A percentile compares a stretch with the other conserved stretches of the same genome.
phyloP scores from a whole-genome alignment of 768 basidiomycete species.

The Leccinum fibrillosum region DNA sequence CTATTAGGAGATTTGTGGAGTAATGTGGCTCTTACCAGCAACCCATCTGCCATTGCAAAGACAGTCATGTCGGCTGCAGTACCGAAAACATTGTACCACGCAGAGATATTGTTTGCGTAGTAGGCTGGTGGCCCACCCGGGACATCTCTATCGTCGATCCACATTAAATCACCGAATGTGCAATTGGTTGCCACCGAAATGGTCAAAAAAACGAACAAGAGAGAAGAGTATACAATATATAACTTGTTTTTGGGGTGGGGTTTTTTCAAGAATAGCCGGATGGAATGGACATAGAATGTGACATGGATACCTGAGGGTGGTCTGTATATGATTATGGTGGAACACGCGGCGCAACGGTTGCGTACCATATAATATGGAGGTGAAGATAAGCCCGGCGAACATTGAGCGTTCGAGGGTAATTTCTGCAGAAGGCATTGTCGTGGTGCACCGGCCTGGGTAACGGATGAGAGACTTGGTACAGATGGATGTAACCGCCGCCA shows the following conservation, averaged over 20 bases:
- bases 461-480: background rate
- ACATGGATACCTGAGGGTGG: background rate
- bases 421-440: background rate
- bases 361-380: background rate
- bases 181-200: background rate
- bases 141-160: background rate
- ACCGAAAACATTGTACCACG: background rate
- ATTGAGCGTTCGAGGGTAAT: background rate
- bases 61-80: background rate
- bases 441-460: background rate
- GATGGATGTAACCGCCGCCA: background rate
- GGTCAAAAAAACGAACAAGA: background rate
- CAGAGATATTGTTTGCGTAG: background rate
- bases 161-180: background rate
- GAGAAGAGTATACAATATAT: background rate
- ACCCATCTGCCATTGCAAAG: background rate
- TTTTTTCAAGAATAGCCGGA: background rate
- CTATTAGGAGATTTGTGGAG: background rate
- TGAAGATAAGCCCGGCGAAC: background rate
- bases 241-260: background rate
- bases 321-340: background rate
- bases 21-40: background rate
- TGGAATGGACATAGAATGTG: background rate
- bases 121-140: background rate
- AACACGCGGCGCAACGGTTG: background rate